Conservation (phyloP, 768 basidiomycete species). For the Boletellus sp. region DNA sequence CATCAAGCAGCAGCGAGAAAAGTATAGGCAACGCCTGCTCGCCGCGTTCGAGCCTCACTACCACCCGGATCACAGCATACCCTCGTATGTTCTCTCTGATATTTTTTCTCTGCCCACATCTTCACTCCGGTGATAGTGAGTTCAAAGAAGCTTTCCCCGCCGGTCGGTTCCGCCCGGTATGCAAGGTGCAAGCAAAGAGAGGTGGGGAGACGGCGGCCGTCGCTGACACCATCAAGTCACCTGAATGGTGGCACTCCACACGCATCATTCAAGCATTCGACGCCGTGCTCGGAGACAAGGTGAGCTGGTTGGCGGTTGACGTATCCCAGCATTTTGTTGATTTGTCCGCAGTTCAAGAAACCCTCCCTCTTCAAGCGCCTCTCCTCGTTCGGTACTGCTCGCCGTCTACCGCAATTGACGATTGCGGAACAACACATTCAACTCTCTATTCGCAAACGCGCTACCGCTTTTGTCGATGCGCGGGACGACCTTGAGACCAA, state of each 20-base stretch:
- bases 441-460: slow-evolving; percentile 85
- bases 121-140: slow-evolving; percentile 50
- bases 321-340: slow-evolving; percentile 1
- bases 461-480: slow-evolving; percentile 92
- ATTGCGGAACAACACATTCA: slow-evolving; percentile 83
- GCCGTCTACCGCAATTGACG: slow-evolving; percentile 68
- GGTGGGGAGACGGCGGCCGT: slow-evolving; percentile 76
- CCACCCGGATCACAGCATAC: slow-evolving; percentile 84
- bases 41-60: slow-evolving; percentile 82
- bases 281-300: slow-evolving; percentile 79
- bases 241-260: slow-evolving; percentile 93
- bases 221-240: slow-evolving; percentile 85
- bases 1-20: slow-evolving; percentile 74
- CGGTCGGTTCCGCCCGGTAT: slow-evolving; percentile 85
- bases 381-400: slow-evolving; percentile 67
- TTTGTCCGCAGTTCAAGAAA: slow-evolving; percentile 66
- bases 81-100: slow-evolving; percentile 43
- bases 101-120: neutral
- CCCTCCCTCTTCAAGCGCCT: slow-evolving; percentile 85
- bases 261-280: slow-evolving; percentile 91
- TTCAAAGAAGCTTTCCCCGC: slow-evolving; percentile 95
- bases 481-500: slow-evolving; percentile 92
- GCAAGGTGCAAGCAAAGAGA: slow-evolving; percentile 84
- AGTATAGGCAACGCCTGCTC: slow-evolving; percentile 68
- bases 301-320: slow-evolving; percentile 24